These are phyloP conservation scores for Suillus occidentalis DNA, from an alignment of 768 basidiomycete species.

Conservation along the genomic window DNA sequence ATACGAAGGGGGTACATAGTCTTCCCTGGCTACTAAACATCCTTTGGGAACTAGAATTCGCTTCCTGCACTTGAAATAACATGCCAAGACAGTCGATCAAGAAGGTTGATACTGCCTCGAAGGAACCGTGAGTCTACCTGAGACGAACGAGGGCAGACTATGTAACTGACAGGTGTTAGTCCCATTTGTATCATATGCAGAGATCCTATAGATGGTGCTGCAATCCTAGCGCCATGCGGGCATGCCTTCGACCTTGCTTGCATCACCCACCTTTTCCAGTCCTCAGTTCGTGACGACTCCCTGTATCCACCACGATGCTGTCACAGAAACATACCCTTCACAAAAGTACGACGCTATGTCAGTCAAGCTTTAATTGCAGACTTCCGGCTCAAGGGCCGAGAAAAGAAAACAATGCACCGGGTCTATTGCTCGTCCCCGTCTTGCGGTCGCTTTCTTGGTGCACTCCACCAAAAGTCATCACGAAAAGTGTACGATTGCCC, in stretches of 20 bases:
- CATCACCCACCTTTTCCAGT: constrained; percentile 26
- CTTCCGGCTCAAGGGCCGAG: constrained; percentile 21
- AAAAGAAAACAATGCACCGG: constrained; percentile 23
- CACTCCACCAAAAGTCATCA: constrained; percentile 24
- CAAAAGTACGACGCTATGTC: constrained; percentile 18
- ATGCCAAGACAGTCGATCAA: constrained; percentile 7
- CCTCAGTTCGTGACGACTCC: constrained; percentile 28
- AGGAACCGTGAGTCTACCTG: constrained; percentile 1
- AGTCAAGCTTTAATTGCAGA: constrained; percentile 6
- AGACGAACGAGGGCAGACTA: background rate
- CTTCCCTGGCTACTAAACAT: background rate
- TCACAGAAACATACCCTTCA: constrained; percentile 17
- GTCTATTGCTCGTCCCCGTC: constrained; percentile 27
- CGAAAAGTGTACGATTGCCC: constrained; percentile 6
- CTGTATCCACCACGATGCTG: constrained; percentile 35
- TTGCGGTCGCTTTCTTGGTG: constrained; percentile 29
- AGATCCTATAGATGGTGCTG: constrained; percentile 16
- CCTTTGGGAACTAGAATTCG: background rate
- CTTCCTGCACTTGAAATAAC: background rate
- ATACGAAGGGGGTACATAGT: background rate
- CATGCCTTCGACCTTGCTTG: constrained; percentile 30
- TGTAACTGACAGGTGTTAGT: background rate
- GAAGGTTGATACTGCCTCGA: background rate
- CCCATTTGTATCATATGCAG: constrained; percentile 24
- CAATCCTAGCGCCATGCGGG: constrained; percentile 22